These are phyloP conservation scores for Nidularia sp. DNA, from an alignment of 768 basidiomycete species.

Conservation along the genomic window DNA sequence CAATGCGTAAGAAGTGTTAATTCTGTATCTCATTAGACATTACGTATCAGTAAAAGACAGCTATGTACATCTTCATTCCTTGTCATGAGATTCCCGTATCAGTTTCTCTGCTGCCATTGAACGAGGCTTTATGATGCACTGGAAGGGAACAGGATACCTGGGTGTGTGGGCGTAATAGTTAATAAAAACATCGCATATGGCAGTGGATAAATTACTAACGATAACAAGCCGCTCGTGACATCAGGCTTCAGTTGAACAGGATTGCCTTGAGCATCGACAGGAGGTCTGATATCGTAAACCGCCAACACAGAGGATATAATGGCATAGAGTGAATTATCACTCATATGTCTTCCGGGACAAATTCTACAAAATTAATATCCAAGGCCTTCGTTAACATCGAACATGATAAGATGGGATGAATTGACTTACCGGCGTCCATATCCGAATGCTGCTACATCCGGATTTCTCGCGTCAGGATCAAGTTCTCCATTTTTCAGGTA, in stretches of 20 bases:
- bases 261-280: slow-evolving; percentile 14
- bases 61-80: not conserved
- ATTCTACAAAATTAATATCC: slow-evolving; percentile 9
- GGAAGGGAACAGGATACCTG: not conserved
- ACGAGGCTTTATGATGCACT: not conserved
- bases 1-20: not conserved
- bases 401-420: not conserved
- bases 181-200: not conserved
- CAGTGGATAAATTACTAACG: slow-evolving; percentile 10
- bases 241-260: slow-evolving; percentile 11
- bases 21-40: not conserved
- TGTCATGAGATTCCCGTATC: not conserved
- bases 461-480: slow-evolving; percentile 6
- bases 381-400: not conserved
- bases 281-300: slow-evolving; percentile 17
- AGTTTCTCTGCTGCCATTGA: not conserved
- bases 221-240: slow-evolving; percentile 13
- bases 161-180: not conserved
- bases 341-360: slow-evolving; percentile 18
- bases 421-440: slow-evolving; percentile 23
- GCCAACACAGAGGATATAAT: slow-evolving; percentile 14
- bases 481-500: slow-evolving; percentile 21
- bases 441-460: slow-evolving; percentile 20
- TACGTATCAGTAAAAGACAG: not conserved
- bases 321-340: slow-evolving; percentile 14